A percentile compares a stretch with the other conserved stretches of the same genome.
Conservation (phyloP, 495 filamentous ascomycete species). For the Trichoderma gamsii region DNA sequence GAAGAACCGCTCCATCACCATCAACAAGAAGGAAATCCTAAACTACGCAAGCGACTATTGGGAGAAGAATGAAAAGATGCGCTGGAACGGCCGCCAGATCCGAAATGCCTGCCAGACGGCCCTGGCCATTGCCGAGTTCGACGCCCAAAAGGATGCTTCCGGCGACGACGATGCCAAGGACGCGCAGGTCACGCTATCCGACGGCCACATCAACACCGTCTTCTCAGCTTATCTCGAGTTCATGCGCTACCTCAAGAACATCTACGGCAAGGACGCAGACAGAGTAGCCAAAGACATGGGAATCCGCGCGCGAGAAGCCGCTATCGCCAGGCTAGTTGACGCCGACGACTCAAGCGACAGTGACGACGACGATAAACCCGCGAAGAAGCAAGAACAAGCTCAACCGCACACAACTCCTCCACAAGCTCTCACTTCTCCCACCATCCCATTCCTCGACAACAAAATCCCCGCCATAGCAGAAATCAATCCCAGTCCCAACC, state of each 20-base stretch:
- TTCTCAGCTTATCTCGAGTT: not conserved
- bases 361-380: not conserved
- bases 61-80: slow-evolving; percentile 17
- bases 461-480: no score
- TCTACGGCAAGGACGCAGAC: not conserved
- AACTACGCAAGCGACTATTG: slow-evolving; percentile 22
- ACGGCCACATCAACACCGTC: not conserved
- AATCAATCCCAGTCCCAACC: no score
- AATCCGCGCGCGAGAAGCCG: not conserved
- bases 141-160: not conserved
- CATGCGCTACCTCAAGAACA: not conserved
- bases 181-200: not conserved
- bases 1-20: not conserved
- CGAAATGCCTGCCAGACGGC: slow-evolving; percentile 40
- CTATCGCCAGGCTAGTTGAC: not conserved
- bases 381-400: no score
- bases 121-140: slow-evolving; percentile 27
- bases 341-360: not conserved
- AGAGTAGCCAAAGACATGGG: not conserved
- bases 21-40: slow-evolving; percentile 18
- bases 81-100: slow-evolving; percentile 43
- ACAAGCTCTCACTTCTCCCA: no score
- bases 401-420: no score
- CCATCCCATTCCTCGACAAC: no score
- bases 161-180: not conserved